Conservation (phyloP, 805 yeast species). For the Metschnikowia baotianmanensis region DNA sequence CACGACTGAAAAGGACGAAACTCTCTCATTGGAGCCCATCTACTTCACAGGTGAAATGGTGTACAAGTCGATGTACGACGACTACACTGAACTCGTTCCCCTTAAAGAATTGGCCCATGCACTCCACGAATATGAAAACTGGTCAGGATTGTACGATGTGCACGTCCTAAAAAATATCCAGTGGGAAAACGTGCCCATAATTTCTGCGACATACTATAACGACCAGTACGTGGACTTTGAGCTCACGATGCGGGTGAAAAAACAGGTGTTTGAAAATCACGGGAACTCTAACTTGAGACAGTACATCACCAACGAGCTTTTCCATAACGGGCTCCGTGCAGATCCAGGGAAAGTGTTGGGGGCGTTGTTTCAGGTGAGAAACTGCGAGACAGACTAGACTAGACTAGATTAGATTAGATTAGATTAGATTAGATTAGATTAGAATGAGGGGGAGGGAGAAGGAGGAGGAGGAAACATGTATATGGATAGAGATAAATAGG, state of each 20-base stretch:
- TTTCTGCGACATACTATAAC: constrained; percentile 46
- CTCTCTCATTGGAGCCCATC: constrained; percentile 20
- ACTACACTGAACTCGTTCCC: constrained; percentile 41
- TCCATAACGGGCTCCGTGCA: constrained; percentile 50
- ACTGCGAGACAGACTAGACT: constrained; percentile 36
- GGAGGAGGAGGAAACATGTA: neutral
- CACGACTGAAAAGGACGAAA: constrained; percentile 9
- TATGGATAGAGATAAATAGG: too few relatives aligned
- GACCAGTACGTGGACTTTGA: constrained; percentile 55
- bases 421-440: too few relatives aligned
- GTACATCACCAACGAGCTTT: constrained; percentile 45
- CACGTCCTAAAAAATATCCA: constrained; percentile 28
- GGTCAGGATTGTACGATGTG: constrained; percentile 40
- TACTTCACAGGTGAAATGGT: constrained; percentile 59
- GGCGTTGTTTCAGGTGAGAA: constrained; percentile 37
- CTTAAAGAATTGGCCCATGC: constrained; percentile 41
- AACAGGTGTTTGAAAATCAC: constrained; percentile 25
- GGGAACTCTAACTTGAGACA: constrained; percentile 36
- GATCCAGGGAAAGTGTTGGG: constrained; percentile 40
- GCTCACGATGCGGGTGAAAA: constrained; percentile 36
- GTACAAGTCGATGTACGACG: constrained; percentile 49
- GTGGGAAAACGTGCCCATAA: constrained; percentile 40
- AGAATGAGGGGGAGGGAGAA: neutral
- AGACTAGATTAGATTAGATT: neutral
- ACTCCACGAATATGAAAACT: constrained; percentile 30